Base-by-base conservation (phyloP, 306 rosid species). In the Macrotyloma uniflorum region DNA sequence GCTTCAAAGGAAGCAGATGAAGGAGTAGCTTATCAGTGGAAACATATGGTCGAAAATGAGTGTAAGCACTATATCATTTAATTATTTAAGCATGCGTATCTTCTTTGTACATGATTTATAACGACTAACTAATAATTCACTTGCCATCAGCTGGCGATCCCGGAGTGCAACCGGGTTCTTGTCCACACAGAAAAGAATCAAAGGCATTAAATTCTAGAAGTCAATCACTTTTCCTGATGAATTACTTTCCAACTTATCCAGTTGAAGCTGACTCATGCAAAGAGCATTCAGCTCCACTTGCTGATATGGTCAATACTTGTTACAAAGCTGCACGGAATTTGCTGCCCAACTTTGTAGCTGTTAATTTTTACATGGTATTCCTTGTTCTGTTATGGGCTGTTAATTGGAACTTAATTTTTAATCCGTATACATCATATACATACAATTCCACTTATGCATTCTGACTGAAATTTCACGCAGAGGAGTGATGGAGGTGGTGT, bases 401-500 rank as follows among this genome's bases (percentile, higher is more conserved):
- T 46, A 35, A 33, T 54, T 32, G 72, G 46, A 77, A 80, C 26
- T 47, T 30, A 58, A 9, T 69, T 70, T 23, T 69, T 71, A 47
- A 67, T 79, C 10, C 26, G 59, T 46, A 75, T 69, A 6, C 45
- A 55, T 7, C 69, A 64, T 54, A 79, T 13, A 73, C 35, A 9
- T 40, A 68, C 63, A 66, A 54, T 63, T 82, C 33, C 75, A 40
- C 68, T 69, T 59, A 51, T 63, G 81, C 53, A 81, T 85, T 70
- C 82, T 74, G 78, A 81, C 67, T 67, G 70, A 76, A 79, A 74
- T 55, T 80, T 75, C 67, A 40, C 83, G 91, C 96, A 96, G 99
- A 90, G 99, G 86, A 91, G 98, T 80, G 96, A 93, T 66, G 99
- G 98, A 42, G 98, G 94, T 81, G 99, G 99, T 65, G 96, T 91